Conservation (phyloP, 148 eudicot species). For the Beta vulgaris region DNA sequence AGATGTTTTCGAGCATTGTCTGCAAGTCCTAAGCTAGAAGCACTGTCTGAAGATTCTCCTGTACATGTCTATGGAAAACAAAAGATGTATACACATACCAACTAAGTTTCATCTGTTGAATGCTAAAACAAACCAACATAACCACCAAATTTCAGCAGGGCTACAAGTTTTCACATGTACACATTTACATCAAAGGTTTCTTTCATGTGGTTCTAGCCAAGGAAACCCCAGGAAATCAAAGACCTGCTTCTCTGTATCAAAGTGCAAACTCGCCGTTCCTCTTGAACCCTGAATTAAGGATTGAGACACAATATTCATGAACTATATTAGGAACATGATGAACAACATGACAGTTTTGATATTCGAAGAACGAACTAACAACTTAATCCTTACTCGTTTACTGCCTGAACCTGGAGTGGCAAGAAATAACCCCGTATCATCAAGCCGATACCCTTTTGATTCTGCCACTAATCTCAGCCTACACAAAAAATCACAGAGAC, state of each 20-base stretch:
- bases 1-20: too few species aligned
- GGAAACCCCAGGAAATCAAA: conserved; percentile 88
- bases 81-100: not conserved
- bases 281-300: conserved; percentile 48
- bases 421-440: conserved; percentile 85
- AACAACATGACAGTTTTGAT: not conserved
- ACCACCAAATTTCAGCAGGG: not conserved
- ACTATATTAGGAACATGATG: not conserved
- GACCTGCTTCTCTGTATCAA: conserved; percentile 76
- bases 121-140: not conserved
- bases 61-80: not conserved
- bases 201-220: conserved; percentile 84
- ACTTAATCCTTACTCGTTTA: conserved; percentile 49
- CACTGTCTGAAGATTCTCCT: not conserved
- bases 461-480: conserved; percentile 88
- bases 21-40: too few species aligned
- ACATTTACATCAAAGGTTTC: conserved; percentile 52
- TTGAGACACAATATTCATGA: not conserved
- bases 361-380: conserved; percentile 3
- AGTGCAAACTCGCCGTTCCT: conserved; percentile 61
- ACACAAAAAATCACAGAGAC: too few species aligned
- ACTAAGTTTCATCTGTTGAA: not conserved
- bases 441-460: conserved; percentile 85
- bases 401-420: conserved; percentile 65
- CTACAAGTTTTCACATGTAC: conserved; percentile 10